Conservation (phyloP, 2,329 filamentous ascomycete genomes). For the Fonsecaea pedrosoi region DNA sequence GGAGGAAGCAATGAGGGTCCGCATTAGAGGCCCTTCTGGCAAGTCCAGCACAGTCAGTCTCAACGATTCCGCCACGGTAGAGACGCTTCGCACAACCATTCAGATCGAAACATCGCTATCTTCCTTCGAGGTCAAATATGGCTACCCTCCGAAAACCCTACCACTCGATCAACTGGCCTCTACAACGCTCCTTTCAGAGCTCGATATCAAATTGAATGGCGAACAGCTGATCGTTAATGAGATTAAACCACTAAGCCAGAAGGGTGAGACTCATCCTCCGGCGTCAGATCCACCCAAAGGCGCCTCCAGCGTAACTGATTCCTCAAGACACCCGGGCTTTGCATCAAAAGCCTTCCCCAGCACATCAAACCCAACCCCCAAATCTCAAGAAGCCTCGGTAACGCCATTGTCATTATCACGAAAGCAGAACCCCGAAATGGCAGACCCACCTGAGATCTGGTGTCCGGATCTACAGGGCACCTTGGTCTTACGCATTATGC, state of each 20-base stretch:
- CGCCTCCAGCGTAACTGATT: background rate
- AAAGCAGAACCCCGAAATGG: constrained; percentile 53
- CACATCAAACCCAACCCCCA: constrained; percentile 13
- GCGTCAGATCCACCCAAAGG: constrained; percentile 2
- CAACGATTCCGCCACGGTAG: constrained; percentile 65
- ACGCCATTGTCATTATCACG: constrained; percentile 48
- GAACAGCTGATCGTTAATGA: constrained; percentile 71
- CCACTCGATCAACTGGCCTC: constrained; percentile 62
- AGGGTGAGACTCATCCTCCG: constrained; percentile 7
- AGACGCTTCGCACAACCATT: constrained; percentile 51
- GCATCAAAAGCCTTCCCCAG: constrained; percentile 13
- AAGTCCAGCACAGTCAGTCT: constrained; percentile 70
- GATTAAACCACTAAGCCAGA: constrained; percentile 47
- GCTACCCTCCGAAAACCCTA: constrained; percentile 78
- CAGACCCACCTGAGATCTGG: constrained; percentile 67
- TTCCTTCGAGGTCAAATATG: constrained; percentile 79
- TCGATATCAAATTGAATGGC: constrained; percentile 69
- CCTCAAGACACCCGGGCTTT: constrained; percentile 10
- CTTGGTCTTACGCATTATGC: constrained; percentile 86
- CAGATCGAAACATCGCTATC: constrained; percentile 68
- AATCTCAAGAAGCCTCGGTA: constrained; percentile 25
- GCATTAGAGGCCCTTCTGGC: constrained; percentile 76
- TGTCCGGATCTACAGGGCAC: constrained; percentile 63
- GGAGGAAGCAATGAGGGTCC: constrained; percentile 67
- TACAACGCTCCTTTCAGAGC: constrained; percentile 59